Conservation (phyloP, 2,329 filamentous ascomycete species). For the Alternaria sp. region DNA sequence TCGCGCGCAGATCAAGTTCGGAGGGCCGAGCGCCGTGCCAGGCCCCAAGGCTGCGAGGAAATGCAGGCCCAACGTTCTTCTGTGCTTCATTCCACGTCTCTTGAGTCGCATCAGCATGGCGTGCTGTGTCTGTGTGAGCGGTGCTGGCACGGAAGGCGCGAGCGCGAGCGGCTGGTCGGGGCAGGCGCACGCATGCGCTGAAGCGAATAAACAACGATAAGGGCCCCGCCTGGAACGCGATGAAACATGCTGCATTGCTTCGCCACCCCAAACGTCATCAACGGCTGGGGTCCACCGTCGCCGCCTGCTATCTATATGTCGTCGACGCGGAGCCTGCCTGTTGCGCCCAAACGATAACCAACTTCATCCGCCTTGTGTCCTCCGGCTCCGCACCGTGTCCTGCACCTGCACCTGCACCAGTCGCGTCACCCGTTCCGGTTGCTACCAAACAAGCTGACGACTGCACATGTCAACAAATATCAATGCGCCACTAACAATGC, state of each 20-base stretch:
- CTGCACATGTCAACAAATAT: background rate
- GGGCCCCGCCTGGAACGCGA: background rate
- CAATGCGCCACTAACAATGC: background rate
- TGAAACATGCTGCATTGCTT: slow-evolving; percentile 13
- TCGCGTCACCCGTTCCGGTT: slow-evolving; percentile 11
- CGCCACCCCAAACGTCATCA: slow-evolving; percentile 15
- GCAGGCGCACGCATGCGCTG: background rate
- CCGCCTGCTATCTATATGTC: slow-evolving; percentile 1
- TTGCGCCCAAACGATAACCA: background rate
- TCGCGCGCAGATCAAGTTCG: slow-evolving; percentile 30
- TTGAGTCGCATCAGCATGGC: background rate
- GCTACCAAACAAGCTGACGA: background rate
- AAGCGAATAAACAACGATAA: slow-evolving; percentile 6
- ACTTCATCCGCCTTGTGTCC: background rate
- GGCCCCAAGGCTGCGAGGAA: background rate
- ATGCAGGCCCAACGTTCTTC: background rate
- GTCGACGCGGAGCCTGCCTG: background rate
- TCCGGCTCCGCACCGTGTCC: slow-evolving; percentile 1
- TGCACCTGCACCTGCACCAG: slow-evolving; percentile 16
- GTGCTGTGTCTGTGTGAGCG: background rate
- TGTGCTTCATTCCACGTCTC: background rate
- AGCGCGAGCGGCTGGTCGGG: background rate
- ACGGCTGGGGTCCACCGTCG: background rate
- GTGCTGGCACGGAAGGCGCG: background rate
- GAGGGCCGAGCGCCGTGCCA: slow-evolving; percentile 7